Conservation (phyloP, 148 eudicot species). For the Camellia japonica region DNA sequence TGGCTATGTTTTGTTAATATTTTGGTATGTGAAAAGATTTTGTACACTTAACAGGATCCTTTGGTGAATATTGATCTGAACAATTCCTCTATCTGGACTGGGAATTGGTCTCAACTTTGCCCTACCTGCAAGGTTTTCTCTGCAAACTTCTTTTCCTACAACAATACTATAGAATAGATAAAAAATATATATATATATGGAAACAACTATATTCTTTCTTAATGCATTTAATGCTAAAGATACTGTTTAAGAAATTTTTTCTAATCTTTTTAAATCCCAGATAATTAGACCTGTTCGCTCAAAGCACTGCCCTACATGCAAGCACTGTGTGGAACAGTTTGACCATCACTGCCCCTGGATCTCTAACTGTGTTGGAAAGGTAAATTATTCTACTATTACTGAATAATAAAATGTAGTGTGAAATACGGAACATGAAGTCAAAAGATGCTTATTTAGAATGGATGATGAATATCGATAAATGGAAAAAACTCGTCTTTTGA, state of each 20-base stretch:
- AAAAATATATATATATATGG: not conserved
- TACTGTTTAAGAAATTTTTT: not conserved
- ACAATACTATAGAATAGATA: not conserved
- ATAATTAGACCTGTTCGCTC: conserved; percentile 69
- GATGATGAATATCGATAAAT: not conserved
- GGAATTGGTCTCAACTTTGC: conserved; percentile 76
- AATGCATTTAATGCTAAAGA: not conserved
- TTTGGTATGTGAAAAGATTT: conserved; percentile 1
- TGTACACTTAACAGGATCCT: conserved; percentile 58
- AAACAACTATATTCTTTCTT: not conserved
- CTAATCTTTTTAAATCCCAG: conserved; percentile 28
- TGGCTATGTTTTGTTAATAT: conserved; percentile 1
- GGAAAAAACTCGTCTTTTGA: not conserved
- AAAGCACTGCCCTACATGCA: conserved; percentile 92
- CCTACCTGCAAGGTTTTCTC: conserved; percentile 67
- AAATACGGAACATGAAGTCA: not conserved
- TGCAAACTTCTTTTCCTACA: not conserved
- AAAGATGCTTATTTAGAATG: not conserved
- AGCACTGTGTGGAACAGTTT: conserved; percentile 63
- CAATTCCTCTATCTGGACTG: conserved; percentile 48
- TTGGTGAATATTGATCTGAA: conserved; percentile 60
- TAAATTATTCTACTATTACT: conserved; percentile 19
- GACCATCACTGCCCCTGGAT: conserved; percentile 99
- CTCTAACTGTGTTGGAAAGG: conserved; percentile 99
- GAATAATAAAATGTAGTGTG: not conserved